A percentile compares a stretch with the other conserved stretches of the same genome.
These are phyloP conservation scores for Cercis canadensis DNA, from an alignment of 306 rosid genomes.

Conservation along the genomic window DNA sequence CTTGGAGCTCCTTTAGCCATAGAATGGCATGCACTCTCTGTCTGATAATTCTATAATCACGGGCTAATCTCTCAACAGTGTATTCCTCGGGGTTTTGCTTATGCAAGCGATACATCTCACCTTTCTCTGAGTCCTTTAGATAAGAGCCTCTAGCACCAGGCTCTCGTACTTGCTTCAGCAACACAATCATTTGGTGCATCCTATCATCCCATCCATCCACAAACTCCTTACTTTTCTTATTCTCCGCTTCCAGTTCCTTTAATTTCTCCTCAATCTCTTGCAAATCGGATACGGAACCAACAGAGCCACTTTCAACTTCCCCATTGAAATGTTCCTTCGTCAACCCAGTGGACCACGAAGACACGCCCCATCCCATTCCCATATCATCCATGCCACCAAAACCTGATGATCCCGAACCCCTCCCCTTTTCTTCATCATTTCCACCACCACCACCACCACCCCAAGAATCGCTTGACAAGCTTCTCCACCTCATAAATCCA, in stretches of 20 bases:
- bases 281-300: conserved; percentile 37
- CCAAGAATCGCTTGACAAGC: too few relatives aligned
- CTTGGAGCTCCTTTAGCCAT: conserved; percentile 90
- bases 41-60: conserved; percentile 92
- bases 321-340: conserved; percentile 88
- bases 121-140: conserved; percentile 87
- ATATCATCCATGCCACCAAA: conserved; percentile 39
- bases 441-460: neutral
- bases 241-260: conserved; percentile 60
- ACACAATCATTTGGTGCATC: conserved; percentile 53
- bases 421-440: conserved; percentile 43
- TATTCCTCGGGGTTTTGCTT: conserved; percentile 77
- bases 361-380: conserved; percentile 48
- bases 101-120: conserved; percentile 79
- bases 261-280: conserved; percentile 66
- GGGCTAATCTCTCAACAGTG: conserved; percentile 79
- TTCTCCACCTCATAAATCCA: conserved; percentile 13
- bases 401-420: conserved; percentile 28
- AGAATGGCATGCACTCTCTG: conserved; percentile 98
- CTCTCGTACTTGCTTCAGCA: conserved; percentile 76
- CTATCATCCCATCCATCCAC: conserved; percentile 69
- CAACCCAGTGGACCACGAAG: conserved; percentile 78
- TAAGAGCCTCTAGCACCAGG: conserved; percentile 93
- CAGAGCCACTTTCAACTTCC: conserved; percentile 27
- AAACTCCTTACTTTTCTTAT: conserved; percentile 46